phyloP scores from a whole-genome alignment of 2,329 filamentous ascomycete genomes.

The Pseudomassariella vexata region DNA sequence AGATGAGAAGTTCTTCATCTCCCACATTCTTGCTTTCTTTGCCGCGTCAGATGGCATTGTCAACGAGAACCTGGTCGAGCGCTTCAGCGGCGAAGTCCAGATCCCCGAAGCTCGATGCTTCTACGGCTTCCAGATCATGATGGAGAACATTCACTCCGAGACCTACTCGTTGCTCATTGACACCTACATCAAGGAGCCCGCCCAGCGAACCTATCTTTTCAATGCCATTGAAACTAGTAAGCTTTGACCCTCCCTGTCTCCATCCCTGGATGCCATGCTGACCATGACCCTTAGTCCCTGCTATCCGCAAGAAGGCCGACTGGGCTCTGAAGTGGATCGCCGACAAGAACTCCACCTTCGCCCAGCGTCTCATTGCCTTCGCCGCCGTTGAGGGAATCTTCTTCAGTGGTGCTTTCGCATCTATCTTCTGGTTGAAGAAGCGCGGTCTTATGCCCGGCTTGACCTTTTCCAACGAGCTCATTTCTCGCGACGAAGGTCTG shows the following conservation, averaged over 20 bases:
- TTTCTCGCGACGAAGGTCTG: conserved; percentile 97
- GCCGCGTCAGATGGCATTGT: conserved; percentile 98
- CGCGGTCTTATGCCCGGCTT: conserved; percentile 97
- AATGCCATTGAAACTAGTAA: conserved; percentile 97
- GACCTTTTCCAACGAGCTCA: conserved; percentile 99
- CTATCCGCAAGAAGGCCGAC: conserved; percentile 97
- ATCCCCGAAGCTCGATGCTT: conserved; percentile 98
- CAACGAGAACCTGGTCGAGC: conserved; percentile 98
- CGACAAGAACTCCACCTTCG: conserved; percentile 90
- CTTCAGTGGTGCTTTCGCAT: conserved; percentile 97
- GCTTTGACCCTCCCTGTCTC: conserved; percentile 40
- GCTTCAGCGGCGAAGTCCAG: conserved; percentile 95
- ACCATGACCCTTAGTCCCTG: conserved; percentile 60
- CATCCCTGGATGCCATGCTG: conserved; percentile 46
- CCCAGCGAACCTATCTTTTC: conserved; percentile 90
- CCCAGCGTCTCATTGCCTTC: conserved; percentile 91
- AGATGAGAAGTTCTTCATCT: conserved; percentile 97
- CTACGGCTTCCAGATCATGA: conserved; percentile 99
- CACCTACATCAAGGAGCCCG: conserved; percentile 97
- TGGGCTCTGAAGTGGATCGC: conserved; percentile 96
- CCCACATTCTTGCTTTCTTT: conserved; percentile 98
- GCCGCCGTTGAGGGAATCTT: conserved; percentile 99
- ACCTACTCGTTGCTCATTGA: conserved; percentile 99
- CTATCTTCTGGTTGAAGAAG: conserved; percentile 99
- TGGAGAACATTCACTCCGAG: conserved; percentile 99